Evolutionary conservation across 1,284 basidiomycete species (phyloP).

Genomic region (Trichosporon ovoides): DNA sequence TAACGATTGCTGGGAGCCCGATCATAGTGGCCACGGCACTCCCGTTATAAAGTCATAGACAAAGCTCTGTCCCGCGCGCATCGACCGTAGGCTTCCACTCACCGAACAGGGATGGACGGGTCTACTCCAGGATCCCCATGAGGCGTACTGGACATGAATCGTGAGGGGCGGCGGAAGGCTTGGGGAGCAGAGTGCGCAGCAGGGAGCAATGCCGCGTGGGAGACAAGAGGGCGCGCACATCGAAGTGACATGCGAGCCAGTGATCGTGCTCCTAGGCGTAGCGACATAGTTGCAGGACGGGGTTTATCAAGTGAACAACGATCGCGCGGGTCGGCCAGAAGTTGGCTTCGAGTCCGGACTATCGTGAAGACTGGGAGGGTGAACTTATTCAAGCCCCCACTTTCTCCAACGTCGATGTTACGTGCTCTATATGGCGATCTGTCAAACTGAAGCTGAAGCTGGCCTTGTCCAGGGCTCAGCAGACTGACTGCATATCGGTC

Average conservation of each 20-base stretch:
- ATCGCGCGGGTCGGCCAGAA: background rate
- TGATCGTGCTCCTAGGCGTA: background rate
- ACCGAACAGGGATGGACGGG: slow-evolving; percentile 18
- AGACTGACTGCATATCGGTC: too few relatives aligned
- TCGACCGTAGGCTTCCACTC: background rate
- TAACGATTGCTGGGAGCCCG: background rate
- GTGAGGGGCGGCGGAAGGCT: background rate
- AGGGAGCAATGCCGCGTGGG: background rate
- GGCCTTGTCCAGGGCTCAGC: too few relatives aligned
- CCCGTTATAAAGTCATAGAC: too few relatives aligned
- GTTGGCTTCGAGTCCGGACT: background rate
- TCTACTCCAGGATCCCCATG: slow-evolving; percentile 19
- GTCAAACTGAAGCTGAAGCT: too few relatives aligned
- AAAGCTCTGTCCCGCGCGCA: background rate
- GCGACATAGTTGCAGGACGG: background rate
- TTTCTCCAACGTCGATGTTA: background rate
- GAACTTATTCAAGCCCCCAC: background rate
- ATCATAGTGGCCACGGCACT: too few relatives aligned
- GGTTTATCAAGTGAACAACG: background rate
- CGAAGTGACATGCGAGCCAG: background rate
- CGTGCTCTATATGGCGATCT: too few relatives aligned
- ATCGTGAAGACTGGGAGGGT: too few relatives aligned
- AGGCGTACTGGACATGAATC: slow-evolving; percentile 11
- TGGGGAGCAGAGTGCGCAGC: background rate
- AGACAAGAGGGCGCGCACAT: background rate